Evolutionary conservation across 2,329 filamentous ascomycete genomes (phyloP).

Genomic region (Acephala macrosclerotiorum): DNA sequence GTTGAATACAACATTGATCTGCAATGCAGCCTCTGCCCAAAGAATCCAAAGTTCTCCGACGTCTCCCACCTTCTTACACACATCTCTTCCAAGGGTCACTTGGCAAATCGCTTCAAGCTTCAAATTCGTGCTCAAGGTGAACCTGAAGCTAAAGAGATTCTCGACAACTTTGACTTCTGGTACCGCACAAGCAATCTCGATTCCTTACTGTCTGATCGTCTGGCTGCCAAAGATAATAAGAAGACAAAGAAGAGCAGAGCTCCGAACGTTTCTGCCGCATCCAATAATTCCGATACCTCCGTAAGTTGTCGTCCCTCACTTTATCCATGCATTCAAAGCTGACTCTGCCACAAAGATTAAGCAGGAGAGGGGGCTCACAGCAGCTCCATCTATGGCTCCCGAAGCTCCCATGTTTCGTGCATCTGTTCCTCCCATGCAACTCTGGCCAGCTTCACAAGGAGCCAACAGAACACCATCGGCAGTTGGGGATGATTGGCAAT

Average conservation of each 20-base stretch:
- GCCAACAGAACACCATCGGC: conserved; percentile 19
- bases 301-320: conserved; percentile 22
- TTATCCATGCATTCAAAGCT: not conserved
- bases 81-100: conserved; percentile 89
- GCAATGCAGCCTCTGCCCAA: conserved; percentile 83
- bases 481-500: conserved; percentile 32
- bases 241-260: conserved; percentile 48
- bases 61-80: conserved; percentile 92
- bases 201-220: conserved; percentile 76
- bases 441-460: conserved; percentile 33
- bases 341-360: conserved; percentile 17
- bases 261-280: conserved; percentile 14
- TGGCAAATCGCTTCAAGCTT: conserved; percentile 83
- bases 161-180: conserved; percentile 80
- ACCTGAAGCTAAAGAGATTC: conserved; percentile 63
- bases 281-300: conserved; percentile 14
- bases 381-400: not conserved
- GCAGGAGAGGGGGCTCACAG: conserved; percentile 23
- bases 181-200: conserved; percentile 76
- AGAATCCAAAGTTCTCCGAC: conserved; percentile 83
- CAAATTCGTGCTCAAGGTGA: conserved; percentile 76
- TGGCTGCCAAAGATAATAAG: conserved; percentile 78
- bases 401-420: conserved; percentile 28
- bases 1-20: conserved; percentile 63
- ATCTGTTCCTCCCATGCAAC: conserved; percentile 44